Evolutionary conservation across 257 asterid genomes (phyloP), one percentile per base, ranked within the genome.

Genomic region (Coffea eugenioides): DNA sequence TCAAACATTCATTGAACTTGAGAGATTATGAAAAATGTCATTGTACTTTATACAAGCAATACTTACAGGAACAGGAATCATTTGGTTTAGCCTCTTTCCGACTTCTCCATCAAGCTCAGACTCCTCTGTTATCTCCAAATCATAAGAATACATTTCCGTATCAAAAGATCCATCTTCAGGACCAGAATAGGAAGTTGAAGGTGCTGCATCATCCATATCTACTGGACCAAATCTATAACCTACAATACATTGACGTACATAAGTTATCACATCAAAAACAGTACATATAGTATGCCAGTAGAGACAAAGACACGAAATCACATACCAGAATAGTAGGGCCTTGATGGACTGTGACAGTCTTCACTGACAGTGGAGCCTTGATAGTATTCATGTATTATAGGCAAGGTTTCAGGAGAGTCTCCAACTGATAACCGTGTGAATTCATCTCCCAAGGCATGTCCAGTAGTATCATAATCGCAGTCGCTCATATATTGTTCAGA

Each of bases 71-170:
- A 89, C 88, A 73, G 97, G 87, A 85, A 86, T 73, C 93, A 92
- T 89, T 83, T 94, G 92, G 84, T 89, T 83, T 80, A 96, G 79
- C 90, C 97, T 92, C 92, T 89, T 94, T 87, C 87, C 91, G 73
- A 96, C 97, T 89, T 94, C 97, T 80, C 97, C 99, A 83, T 92
- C 98, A 83, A 92, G 77, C 78, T 91, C 97, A 78, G 83, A 86
- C 84, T 92, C 97, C 80, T 95, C 95, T 67, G 92, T 86, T 80
- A 93, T 91, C 84, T 92, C 98, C 90, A 95, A 81, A 61, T 83
- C 76, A 79, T 83, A 88, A 69, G 89, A 83, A 82, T 83, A 80
- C 64, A 88, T 92, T 77, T 93, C 93, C 79, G 83, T 96, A 54
- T 90, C 93, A 48, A 82, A 83, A 43, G 96, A 93, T 87, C 92